Conservation (phyloP, 306 rosid species). For the Medicago ruthenica region DNA sequence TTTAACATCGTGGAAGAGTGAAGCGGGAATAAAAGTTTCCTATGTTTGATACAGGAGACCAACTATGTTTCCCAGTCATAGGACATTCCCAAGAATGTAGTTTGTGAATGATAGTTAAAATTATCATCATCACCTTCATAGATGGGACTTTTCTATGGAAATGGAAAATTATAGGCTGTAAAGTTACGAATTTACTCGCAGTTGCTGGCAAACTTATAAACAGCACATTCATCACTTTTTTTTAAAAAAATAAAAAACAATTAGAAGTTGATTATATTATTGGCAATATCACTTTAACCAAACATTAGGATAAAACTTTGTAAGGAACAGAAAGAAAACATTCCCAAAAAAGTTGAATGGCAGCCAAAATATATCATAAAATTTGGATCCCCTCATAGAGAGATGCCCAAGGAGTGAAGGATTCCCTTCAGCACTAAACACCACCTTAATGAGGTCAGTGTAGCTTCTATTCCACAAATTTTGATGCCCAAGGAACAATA, state of each 20-base stretch:
- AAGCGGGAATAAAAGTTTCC: background rate
- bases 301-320: background rate
- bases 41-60: background rate
- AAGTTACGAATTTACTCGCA: background rate
- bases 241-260: background rate
- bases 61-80: background rate
- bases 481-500: background rate
- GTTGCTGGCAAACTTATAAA: background rate
- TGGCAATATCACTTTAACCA: background rate
- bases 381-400: background rate
- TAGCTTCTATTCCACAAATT: background rate
- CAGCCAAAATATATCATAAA: background rate
- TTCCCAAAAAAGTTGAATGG: background rate
- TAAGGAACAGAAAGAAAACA: background rate
- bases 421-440: constrained; percentile 5
- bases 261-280: background rate
- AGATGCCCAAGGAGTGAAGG: background rate
- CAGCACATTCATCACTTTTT: background rate
- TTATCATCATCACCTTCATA: background rate
- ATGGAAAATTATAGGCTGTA: background rate
- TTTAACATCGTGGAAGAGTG: background rate
- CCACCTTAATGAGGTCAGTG: background rate
- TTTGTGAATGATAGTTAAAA: background rate
- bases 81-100: background rate
- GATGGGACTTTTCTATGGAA: background rate